Evolutionary conservation across 2,329 filamentous ascomycete species (phyloP), one percentile per base, ranked within the genome.

Genomic region (Ophiostoma sp.): DNA sequence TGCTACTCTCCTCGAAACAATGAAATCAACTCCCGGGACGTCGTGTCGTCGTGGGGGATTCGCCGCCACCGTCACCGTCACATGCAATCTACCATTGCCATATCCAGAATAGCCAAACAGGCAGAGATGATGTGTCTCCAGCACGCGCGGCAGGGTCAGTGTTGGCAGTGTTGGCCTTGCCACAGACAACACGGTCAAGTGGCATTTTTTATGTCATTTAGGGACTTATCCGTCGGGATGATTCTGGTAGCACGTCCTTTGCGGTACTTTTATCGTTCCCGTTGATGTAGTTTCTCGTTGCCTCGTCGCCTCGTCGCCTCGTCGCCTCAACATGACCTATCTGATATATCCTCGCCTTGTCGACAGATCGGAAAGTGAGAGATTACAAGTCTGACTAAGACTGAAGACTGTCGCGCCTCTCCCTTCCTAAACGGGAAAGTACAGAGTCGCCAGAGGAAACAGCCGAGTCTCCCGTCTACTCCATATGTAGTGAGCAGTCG

Each of bases 351-450:
- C 17, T 48, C 44, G 44, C 44, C 10, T 39, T 10, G 17, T 20
- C 17, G 17, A 48, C 44, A 48, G 44, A 41, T 41, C 39, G 39
- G 39, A 31, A 31, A 41, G 39, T 41, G 39, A 41, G 39, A 41
- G 15, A 41, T 10, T 31, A 3, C 39, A 41, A 41, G 13, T 13
- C 39, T 13, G 39, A 41, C 39, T 13, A 4, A 15, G 11, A 41
- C 36, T 31, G 27, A 31, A 31, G 17, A 48, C 44, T 48, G 44
- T 48, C 44, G 27, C 33, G 62, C 62, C 62, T 65, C 62, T 35
- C 62, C 62, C 62, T 65, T 65, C 62, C 62, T 65, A 65, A 39
- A n/a, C 2, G 20, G 62, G 62, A 36, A 65, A 39, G 31, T n/a
- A 27, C 8, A 27, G 52, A 27, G 52, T 57, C 27, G n/a, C 23